These are phyloP conservation scores for Plenodomus lindquistii DNA, from an alignment of 2,329 filamentous ascomycete species.

Conservation along the genomic window DNA sequence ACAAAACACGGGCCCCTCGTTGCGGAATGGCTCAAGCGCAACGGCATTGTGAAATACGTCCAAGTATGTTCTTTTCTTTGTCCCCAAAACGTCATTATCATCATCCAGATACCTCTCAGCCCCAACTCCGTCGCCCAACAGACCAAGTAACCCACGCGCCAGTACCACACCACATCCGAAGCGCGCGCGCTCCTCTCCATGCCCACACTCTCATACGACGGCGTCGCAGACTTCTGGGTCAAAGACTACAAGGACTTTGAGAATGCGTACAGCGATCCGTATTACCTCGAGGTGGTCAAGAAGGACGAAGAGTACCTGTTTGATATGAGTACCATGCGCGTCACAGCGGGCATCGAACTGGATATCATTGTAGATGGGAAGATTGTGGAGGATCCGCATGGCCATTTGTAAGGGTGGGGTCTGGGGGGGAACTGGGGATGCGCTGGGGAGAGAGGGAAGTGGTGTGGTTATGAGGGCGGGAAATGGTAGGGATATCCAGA, in stretches of 20 bases:
- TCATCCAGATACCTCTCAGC: not conserved
- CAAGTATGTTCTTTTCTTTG: constrained; percentile 21
- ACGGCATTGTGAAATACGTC: constrained; percentile 28
- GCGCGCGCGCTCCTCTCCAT: constrained; percentile 18
- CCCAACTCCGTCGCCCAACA: too few relatives aligned
- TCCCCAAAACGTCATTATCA: too few relatives aligned
- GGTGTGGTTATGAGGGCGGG: too few relatives aligned
- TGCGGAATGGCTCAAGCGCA: constrained; percentile 22
- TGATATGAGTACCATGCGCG: constrained; percentile 10
- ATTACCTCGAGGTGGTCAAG: constrained; percentile 23
- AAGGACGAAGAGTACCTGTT: constrained; percentile 29
- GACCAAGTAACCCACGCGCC: too few relatives aligned
- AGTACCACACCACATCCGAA: constrained; percentile 26
- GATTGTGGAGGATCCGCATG: constrained; percentile 1
- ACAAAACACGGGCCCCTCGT: constrained; percentile 28
- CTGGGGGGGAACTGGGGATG: not conserved
- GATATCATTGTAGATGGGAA: constrained; percentile 5
- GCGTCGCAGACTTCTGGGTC: constrained; percentile 32
- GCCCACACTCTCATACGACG: constrained; percentile 21
- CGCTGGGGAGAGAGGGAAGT: too few relatives aligned
- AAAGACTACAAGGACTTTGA: constrained; percentile 29
- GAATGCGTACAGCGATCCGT: constrained; percentile 25
- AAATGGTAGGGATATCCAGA: not conserved
- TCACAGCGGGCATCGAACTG: constrained; percentile 6
- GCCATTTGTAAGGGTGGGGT: not conserved